Evolutionary conservation across 768 basidiomycete species (phyloP), one percentile per base, ranked within the genome.

Genomic region (Naganishia vaughanmartiniae): DNA sequence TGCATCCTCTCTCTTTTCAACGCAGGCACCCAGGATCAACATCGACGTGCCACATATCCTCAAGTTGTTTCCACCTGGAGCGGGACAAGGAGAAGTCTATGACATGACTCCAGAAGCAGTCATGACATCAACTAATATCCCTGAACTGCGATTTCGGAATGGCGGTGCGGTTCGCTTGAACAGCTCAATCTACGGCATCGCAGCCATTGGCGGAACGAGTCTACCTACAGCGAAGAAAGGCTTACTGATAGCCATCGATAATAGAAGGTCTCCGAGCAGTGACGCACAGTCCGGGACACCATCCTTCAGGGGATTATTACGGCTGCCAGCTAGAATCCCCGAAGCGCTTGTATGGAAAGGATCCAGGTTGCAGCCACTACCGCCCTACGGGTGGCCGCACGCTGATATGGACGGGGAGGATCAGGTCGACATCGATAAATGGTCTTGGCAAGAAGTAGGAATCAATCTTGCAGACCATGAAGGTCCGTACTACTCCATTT

Each of bases 11-110:
- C 30, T 63, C 36, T 63, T 45, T 19, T 63, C 36, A 15, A 24
- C 60, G 24, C 39, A 45, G 24, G 11, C 30, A 26, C 34, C 42
- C 4, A 63, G 26, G 12, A 63, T 63, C 42, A 63, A 63, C 42
- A 42, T 63, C 11, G 60, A 63, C 11, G 42, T 63, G 2, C 60
- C 60, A 17, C 60, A 63, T n/a, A 63, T 63, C 39, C 39, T 63
- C 17, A 39, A 63, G 19, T 45, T 24, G 15, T 63, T 63, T 45
- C 60, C 60, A 17, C 39, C 39, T 1, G 60, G 60, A n/a, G 39
- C 60, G n/a, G 60, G 60, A 28, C 60, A 63, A 63, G 60, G 60
- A 45, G 60, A 63, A 45, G 60, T 63, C 21, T 46, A 63, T 15
- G 60, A 45, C 19, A 26, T 63, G 28, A 17, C 60, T 19, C 60